These are phyloP conservation scores for Bruguiera hainesii DNA, from an alignment of 441 rosid genomes.

Conservation along the genomic window DNA sequence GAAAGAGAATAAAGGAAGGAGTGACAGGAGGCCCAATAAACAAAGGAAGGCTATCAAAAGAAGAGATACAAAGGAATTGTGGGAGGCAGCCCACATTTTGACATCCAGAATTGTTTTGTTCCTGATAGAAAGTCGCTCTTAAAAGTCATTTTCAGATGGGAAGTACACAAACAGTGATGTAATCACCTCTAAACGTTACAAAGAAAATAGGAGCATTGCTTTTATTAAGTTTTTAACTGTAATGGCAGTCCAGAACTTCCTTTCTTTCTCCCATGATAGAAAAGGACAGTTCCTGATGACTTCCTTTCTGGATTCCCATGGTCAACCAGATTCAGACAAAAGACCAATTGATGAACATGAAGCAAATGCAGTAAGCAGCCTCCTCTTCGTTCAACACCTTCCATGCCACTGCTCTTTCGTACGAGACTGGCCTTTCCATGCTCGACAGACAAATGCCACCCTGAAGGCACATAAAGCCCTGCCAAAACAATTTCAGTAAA, in stretches of 20 bases:
- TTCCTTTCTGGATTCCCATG: background rate
- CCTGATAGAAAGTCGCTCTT: conserved; percentile 11
- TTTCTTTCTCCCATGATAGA: no score
- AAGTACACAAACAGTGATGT: no score
- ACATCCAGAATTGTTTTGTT: background rate
- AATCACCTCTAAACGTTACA: no score
- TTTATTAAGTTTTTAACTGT: no score
- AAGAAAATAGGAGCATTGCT: no score
- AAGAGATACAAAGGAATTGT: background rate
- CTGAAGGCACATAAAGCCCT: conserved; percentile 89
- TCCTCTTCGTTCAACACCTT: conserved; percentile 94
- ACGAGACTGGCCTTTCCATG: conserved; percentile 97
- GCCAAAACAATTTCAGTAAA: background rate
- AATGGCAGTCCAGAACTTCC: no score
- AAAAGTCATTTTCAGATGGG: background rate
- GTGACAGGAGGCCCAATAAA: background rate
- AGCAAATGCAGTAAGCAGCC: conserved; percentile 87
- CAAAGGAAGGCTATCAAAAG: background rate
- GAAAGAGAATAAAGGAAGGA: background rate
- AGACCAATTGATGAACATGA: conserved; percentile 96
- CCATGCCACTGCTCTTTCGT: conserved; percentile 97
- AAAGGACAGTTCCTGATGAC: background rate
- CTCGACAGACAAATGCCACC: conserved; percentile 94
- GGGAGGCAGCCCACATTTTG: background rate
- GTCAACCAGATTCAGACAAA: conserved; percentile 54